Conservation (phyloP, 768 basidiomycete genomes). For the Phlegmacium glaucopus region DNA sequence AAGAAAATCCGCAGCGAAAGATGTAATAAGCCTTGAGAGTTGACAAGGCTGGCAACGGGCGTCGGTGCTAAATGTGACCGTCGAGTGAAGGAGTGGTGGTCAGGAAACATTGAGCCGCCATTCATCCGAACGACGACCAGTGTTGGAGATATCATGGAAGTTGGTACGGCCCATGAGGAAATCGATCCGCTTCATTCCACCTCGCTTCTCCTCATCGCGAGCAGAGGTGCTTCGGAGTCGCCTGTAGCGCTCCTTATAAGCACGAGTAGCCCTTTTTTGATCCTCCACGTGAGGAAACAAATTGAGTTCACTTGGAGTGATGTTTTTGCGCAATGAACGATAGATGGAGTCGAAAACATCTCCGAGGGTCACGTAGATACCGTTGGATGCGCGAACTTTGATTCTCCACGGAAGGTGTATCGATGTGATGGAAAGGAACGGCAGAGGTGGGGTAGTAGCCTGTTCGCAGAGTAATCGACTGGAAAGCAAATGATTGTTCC, state of each 20-base stretch:
- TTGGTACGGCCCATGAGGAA: constrained; percentile 44
- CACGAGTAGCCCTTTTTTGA: constrained; percentile 36
- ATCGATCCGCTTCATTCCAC: constrained; percentile 57
- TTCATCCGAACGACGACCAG: constrained; percentile 1
- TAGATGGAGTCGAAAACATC: constrained; percentile 33
- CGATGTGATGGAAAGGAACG: constrained; percentile 23
- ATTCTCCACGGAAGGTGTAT: constrained; percentile 34
- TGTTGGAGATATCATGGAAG: constrained; percentile 43
- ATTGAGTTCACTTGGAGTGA: constrained; percentile 41
- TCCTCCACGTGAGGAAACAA: constrained; percentile 31
- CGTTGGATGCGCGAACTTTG: constrained; percentile 26
- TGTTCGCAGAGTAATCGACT: constrained; percentile 24
- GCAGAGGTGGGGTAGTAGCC: constrained; percentile 30
- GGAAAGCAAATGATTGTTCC: constrained; percentile 22
- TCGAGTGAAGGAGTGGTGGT: too few relatives aligned
- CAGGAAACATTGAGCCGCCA: constrained; percentile 2
- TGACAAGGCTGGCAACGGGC: too few relatives aligned
- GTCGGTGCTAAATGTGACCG: too few relatives aligned
- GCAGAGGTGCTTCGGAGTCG: constrained; percentile 29
- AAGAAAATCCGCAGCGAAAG: too few relatives aligned
- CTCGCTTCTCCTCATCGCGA: constrained; percentile 43
- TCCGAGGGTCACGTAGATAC: constrained; percentile 28
- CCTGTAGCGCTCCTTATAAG: constrained; percentile 46
- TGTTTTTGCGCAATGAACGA: constrained; percentile 22
- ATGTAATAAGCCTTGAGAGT: too few relatives aligned